Percentiles rank a stretch among this genome's conserved stretches.
Evolutionary conservation across 495 filamentous ascomycete genomes (phyloP).

Genomic region (Neurospora sp.): DNA sequence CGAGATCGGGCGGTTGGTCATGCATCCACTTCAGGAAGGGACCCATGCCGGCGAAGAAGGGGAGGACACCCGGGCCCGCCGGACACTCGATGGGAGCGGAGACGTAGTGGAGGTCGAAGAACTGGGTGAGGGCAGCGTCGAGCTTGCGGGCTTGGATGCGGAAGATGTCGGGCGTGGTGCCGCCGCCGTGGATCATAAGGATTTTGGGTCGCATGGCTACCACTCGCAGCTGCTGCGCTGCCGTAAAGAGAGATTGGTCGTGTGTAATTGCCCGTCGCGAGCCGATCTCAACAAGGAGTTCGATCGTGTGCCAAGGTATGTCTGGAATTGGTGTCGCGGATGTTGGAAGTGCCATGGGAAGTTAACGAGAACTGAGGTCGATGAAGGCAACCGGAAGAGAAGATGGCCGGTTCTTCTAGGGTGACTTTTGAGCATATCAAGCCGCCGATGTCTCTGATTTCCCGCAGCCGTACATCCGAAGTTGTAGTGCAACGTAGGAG

Average conservation of each 20-base stretch:
- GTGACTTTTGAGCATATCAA: not conserved
- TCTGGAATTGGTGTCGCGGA: not conserved
- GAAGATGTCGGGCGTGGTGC: slow-evolving; percentile 19
- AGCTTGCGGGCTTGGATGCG: slow-evolving; percentile 18
- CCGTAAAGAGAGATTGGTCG: not conserved
- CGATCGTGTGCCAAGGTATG: not conserved
- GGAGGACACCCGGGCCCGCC: slow-evolving; percentile 15
- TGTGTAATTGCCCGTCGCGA: not conserved
- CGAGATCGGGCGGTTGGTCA: not conserved
- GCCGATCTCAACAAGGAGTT: not conserved
- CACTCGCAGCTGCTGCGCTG: not conserved
- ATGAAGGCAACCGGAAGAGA: not conserved
- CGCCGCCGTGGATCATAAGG: slow-evolving; percentile 19
- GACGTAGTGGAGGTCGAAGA: slow-evolving; percentile 18
- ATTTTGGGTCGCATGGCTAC: slow-evolving; percentile 10
- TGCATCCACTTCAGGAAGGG: slow-evolving; percentile 17
- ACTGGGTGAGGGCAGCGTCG: slow-evolving; percentile 6
- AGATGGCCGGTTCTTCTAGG: not conserved
- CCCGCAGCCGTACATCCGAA: not conserved
- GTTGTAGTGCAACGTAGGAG: not conserved
- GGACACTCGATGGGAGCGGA: slow-evolving; percentile 5
- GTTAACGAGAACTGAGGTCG: fast-evolving
- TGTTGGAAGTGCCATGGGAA: not conserved
- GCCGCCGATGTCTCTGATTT: not conserved
- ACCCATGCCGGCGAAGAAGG: slow-evolving; percentile 16